Evolutionary conservation across 768 basidiomycete genomes (phyloP), one percentile per base, ranked within the genome.

Genomic region (Mrakia frigida): DNA sequence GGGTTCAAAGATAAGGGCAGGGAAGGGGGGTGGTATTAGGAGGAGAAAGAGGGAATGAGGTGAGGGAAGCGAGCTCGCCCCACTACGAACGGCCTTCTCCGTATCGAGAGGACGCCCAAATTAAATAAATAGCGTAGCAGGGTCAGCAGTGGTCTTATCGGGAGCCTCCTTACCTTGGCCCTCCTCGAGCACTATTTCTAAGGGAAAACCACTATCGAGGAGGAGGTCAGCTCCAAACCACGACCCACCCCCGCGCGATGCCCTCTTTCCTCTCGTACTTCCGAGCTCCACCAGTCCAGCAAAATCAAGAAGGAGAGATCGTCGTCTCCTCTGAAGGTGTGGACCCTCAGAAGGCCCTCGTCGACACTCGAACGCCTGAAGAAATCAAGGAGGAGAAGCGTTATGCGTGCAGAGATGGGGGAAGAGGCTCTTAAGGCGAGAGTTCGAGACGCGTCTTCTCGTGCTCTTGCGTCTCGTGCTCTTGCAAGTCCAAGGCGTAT

Each of bases 341-440:
- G 35, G 65, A 68, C n/a, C 65, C 65, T 68, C 65, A 68, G 65
- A 68, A 68, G 37, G 65, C 37, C 6, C 18, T 68, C 25, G 65
- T 39, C 21, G 65, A 68, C 7, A 13, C 18, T 25, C 6, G 65
- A 3, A 21, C 65, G 6, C 39, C 65, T 18, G 65, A 43, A 21
- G 65, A 68, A 37, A 68, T 68, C 37, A 68, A 69, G 31, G 74
- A 75, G 67, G 74, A 75, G 65, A 43, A 70, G 35, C 2, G 80
- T 78, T 81, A 81, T 33, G 78, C 81, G 7, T 73, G 77, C 10
- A 71, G 78, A n/a, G n/a, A n/a, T n/a, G n/a, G n/a, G n/a, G n/a
- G n/a, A 46, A 46, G 43, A 46, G 43, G 43, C 9, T 46, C n/a
- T n/a, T n/a, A n/a, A n/a, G n/a, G 43, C 43, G 43, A 46, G 43